Base-by-base conservation (phyloP, 495 filamentous ascomycete genomes). In the Trichocladium antarcticum region DNA sequence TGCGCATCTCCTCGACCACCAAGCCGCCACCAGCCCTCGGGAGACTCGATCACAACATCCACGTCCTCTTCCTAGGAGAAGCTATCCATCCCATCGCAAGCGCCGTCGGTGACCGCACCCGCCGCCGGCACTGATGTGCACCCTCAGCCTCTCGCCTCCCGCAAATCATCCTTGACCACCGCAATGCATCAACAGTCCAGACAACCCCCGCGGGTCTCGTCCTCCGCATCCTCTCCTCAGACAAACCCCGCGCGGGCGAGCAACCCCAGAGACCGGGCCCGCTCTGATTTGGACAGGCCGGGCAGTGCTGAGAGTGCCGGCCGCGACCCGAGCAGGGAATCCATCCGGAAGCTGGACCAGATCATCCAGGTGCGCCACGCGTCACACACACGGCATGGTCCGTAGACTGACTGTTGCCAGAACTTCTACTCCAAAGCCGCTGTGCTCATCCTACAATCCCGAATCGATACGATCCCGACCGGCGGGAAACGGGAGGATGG, bases 351-450 rank as follows among this genome's bases (percentile, higher is more conserved):
- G 63, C 70, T 94, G 51, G 88, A 87, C 59, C 89, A 95, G 72
- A 86, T 95, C 54, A 82, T 95, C 55, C 84, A 89, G 76, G 89
- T 92, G 75, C 37, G 76, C 37, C n/a, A 3, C 4, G 3, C 8
- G 24, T 27, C 24, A 27, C 24, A 4, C 24, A 27, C 3, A 27
- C 3, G 4, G 24, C 4, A 3, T 27, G 8, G 8, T 4, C 24
- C 3, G 3, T 27, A 8, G 4, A 57, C 62, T 53, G 37, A 52
- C 49, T 41, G 39, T 20, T 50, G 22, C 21, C 64, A 97, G 87
- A 94, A 94, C 61, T 94, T 93, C 63, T 84, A 87, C 65, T 81
- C 76, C 43, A 98, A 97, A 71, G 83, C 86, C 31, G 85, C 88
- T 47, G 77, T 92, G 48, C 78, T 92, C 34, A 84, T 98, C 42